Evolutionary conservation across 768 basidiomycete genomes (phyloP), one percentile per base, ranked within the genome.

Genomic region (Serendipita vermifera): DNA sequence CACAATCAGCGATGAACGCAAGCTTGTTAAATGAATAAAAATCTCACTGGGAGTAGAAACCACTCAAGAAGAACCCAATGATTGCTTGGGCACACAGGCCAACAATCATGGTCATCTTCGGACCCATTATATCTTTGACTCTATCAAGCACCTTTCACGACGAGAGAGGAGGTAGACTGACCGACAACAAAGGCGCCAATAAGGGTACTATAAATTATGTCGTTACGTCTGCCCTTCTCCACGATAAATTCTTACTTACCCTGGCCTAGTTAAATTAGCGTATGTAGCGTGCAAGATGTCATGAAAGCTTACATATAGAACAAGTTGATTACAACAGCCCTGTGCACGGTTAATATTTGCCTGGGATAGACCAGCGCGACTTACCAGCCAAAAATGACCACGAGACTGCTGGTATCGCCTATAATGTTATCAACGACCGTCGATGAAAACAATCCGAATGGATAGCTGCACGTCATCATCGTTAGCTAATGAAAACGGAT

Each of bases 31-130:
- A 13, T 17, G 5, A 17, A 3, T n/a, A 26, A 1, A 2, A 35
- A n/a, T 64, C 72, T 32, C 60, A 79, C 69, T 73, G 70, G 24
- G 59, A 63, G 69, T 93, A 96, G 17, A 80, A 70, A 1, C 88
- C 93, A 59, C 86, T 86, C 83, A 97, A 87, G 67, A 89, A 78
- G 70, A 96, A 96, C 4, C 93, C 87, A 46, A 87, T 71, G 59
- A 86, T 51, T 2, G 84, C 81, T 66, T 89, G 87, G 24, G 68
- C 62, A 26, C 87, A 36, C 7, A 88, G 74, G 40, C 87, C 86
- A 26, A 64, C 61, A 60, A 88, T 87, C 84, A 87, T 85, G 3
- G 81, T 82, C 43, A 73, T 72, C 68, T 85, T 87, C 5, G 89
- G 83, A 0, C 85, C 85, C 54, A 91, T 63, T 62, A 76, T 76